Evolutionary conservation across 2,329 filamentous ascomycete species (phyloP).

Genomic region (Aspergillus phoenicis): DNA sequence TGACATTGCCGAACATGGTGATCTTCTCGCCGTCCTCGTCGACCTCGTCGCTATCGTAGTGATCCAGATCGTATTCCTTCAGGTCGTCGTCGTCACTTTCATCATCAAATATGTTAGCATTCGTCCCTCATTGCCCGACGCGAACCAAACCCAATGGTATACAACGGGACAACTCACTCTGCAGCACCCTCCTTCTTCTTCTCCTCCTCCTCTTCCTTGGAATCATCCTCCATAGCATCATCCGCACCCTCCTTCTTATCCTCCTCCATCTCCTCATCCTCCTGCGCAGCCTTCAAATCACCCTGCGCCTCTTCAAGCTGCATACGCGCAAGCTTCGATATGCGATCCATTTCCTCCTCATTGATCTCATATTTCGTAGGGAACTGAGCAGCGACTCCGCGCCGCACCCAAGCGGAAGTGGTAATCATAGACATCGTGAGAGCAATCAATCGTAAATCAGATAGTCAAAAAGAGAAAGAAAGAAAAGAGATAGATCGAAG

Average conservation of each 20-base stretch:
- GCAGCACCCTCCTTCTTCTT: conserved; percentile 26
- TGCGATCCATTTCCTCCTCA: conserved; percentile 74
- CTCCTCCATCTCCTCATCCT: conserved; percentile 33
- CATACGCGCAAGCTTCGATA: conserved; percentile 72
- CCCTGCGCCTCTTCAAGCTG: conserved; percentile 91
- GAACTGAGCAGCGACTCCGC: conserved; percentile 75
- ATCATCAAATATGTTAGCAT: no score
- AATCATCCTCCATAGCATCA: conserved; percentile 27
- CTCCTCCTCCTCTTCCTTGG: conserved; percentile 29
- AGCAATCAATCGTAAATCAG: not conserved
- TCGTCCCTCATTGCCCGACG: conserved; percentile 49
- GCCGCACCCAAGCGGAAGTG: conserved; percentile 73
- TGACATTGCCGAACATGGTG: conserved; percentile 94
- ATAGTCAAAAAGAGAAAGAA: conserved; percentile 8
- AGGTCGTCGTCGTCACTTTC: conserved; percentile 61
- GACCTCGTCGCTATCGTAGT: conserved; percentile 84
- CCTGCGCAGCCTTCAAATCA: conserved; percentile 73
- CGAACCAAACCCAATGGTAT: not conserved
- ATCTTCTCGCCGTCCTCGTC: conserved; percentile 70
- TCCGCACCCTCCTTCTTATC: conserved; percentile 39
- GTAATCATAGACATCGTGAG: conserved; percentile 68
- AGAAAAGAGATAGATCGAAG: no score
- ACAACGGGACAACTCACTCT: conserved; percentile 9
- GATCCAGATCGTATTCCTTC: conserved; percentile 92
- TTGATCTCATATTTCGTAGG: conserved; percentile 74